Evolutionary conservation across 2,329 filamentous ascomycete genomes (phyloP).

Genomic region (Xenosphaeropsis pyriputrescens): DNA sequence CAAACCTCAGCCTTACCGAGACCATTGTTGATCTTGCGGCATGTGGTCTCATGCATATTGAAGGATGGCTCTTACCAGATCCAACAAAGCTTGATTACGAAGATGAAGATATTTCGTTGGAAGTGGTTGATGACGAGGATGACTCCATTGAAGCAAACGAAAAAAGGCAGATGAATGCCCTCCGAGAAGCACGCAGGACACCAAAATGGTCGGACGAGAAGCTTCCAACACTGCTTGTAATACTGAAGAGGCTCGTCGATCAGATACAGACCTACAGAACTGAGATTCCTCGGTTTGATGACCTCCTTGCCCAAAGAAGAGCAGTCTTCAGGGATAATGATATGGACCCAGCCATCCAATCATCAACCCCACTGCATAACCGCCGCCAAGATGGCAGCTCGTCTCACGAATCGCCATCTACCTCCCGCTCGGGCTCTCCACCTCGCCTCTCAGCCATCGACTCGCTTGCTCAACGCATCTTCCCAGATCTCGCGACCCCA

Average conservation of each 20-base stretch:
- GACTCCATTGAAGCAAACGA: constrained; percentile 25
- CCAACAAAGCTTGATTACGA: constrained; percentile 48
- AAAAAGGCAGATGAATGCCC: constrained; percentile 27
- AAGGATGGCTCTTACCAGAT: constrained; percentile 78
- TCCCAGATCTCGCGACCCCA: constrained; percentile 30
- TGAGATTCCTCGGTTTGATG: constrained; percentile 57
- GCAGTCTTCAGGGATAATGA: constrained; percentile 48
- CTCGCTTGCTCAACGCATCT: constrained; percentile 45
- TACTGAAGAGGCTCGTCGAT: constrained; percentile 44
- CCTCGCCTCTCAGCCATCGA: constrained; percentile 39
- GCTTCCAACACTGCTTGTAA: constrained; percentile 36
- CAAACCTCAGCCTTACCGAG: constrained; percentile 78
- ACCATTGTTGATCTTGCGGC: constrained; percentile 68
- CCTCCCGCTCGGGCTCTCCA: constrained; percentile 32
- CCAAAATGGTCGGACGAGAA: constrained; percentile 36
- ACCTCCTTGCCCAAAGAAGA: constrained; percentile 50
- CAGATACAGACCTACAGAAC: constrained; percentile 48
- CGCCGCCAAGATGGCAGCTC: constrained; percentile 22
- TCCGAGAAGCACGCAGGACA: constrained; percentile 35
- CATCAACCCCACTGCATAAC: constrained; percentile 14
- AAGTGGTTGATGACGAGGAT: constrained; percentile 17
- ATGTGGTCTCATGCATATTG: constrained; percentile 72
- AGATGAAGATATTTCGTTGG: constrained; percentile 17
- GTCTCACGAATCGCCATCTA: constrained; percentile 23
- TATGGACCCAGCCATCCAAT: constrained; percentile 19